Conservation (phyloP, 2,329 filamentous ascomycete genomes). For the Verticillium klebahnii region DNA sequence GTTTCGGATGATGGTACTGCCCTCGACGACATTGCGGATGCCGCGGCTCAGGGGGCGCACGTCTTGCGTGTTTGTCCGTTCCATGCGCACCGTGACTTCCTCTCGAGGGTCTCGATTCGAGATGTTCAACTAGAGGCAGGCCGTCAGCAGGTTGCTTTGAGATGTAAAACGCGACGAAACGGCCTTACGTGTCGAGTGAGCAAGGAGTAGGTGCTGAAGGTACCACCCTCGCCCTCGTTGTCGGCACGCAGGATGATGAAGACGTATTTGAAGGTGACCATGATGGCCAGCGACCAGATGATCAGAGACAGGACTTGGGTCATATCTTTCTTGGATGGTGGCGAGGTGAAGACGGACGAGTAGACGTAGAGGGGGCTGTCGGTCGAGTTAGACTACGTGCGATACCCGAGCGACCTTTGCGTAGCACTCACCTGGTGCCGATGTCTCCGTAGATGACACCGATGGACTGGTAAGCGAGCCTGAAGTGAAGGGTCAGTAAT, state of each 20-base stretch:
- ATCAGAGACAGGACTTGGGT: slow-evolving; percentile 63
- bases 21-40: slow-evolving; percentile 54
- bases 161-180: not conserved
- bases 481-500: slow-evolving; percentile 9
- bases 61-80: slow-evolving; percentile 54
- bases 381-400: slow-evolving; percentile 16
- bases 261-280: slow-evolving; percentile 67
- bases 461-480: slow-evolving; percentile 60
- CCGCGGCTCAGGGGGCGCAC: slow-evolving; percentile 45
- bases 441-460: slow-evolving; percentile 70
- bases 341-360: slow-evolving; percentile 59
- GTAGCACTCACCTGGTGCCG: slow-evolving; percentile 32
- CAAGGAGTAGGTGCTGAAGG: slow-evolving; percentile 62
- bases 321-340: slow-evolving; percentile 53
- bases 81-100: slow-evolving; percentile 51
- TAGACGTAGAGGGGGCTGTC: slow-evolving; percentile 63
- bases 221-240: slow-evolving; percentile 68
- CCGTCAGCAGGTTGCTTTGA: not conserved
- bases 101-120: slow-evolving; percentile 53
- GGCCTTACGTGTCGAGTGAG: slow-evolving; percentile 50
- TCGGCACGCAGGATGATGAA: slow-evolving; percentile 62
- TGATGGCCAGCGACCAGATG: slow-evolving; percentile 64
- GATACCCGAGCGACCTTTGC: too few relatives aligned
- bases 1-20: slow-evolving; percentile 43
- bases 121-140: slow-evolving; percentile 45